Percentiles rank a stretch among this genome's conserved stretches.
These are phyloP conservation scores for Zygotorulaspora sp. DNA, from an alignment of 805 yeast species.

Conservation along the genomic window DNA sequence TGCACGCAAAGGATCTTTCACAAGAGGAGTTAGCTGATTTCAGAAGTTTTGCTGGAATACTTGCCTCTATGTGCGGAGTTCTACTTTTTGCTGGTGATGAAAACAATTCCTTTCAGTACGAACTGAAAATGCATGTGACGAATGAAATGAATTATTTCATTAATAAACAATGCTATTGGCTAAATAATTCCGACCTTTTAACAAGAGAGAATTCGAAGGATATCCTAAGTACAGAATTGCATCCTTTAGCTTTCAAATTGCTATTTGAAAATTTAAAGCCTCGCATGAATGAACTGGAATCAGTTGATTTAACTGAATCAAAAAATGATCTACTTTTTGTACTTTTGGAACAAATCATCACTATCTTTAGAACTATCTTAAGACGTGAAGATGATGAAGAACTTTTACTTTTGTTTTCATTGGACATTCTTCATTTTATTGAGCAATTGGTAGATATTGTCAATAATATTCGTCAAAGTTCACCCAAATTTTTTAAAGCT, in stretches of 20 bases:
- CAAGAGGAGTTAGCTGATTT: conserved; percentile 44
- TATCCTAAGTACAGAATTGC: conserved; percentile 59
- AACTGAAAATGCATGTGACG: conserved; percentile 33
- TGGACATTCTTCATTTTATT: conserved; percentile 36
- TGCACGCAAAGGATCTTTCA: conserved; percentile 18
- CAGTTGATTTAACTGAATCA: conserved; percentile 20
- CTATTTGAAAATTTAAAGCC: conserved; percentile 44
- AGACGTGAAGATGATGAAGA: conserved; percentile 35
- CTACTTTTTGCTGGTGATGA: conserved; percentile 38
- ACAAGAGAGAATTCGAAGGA: conserved; percentile 70
- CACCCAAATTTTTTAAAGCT: conserved; percentile 30
- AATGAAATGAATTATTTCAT: conserved; percentile 45
- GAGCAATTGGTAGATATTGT: conserved; percentile 29
- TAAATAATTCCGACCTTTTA: conserved; percentile 47
- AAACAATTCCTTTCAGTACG: conserved; percentile 11
- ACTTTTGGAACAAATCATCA: conserved; percentile 47
- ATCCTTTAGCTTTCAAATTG: conserved; percentile 50
- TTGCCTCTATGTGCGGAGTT: conserved; percentile 67
- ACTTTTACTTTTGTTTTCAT: conserved; percentile 34
- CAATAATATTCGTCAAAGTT: conserved; percentile 22
- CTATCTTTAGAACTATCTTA: conserved; percentile 41
- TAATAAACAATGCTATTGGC: conserved; percentile 45
- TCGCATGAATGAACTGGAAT: conserved; percentile 34
- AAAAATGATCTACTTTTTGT: conserved; percentile 31
- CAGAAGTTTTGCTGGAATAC: conserved; percentile 65